These are phyloP conservation scores for Naegleria gruberi DNA, from an alignment of 208 protist species.

Conservation along the genomic window DNA sequence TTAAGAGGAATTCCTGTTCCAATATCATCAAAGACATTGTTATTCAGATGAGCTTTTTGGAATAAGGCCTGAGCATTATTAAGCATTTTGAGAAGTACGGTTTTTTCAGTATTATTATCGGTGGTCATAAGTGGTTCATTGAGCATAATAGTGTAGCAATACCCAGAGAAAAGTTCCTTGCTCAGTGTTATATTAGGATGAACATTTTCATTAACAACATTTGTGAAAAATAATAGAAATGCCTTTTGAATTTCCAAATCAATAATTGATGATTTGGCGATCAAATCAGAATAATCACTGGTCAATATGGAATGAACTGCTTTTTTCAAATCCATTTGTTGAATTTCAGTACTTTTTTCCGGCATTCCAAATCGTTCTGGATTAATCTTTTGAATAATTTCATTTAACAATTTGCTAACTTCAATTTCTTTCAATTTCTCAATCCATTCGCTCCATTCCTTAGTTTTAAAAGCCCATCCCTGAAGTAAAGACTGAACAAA, in stretches of 20 bases:
- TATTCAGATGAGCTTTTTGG: background rate
- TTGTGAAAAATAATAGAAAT: background rate
- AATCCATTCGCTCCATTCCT: background rate
- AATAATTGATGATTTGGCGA: background rate
- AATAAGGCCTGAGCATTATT: background rate
- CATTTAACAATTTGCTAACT: too few relatives aligned
- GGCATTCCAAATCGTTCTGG: too few relatives aligned
- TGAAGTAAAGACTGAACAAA: background rate
- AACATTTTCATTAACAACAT: background rate
- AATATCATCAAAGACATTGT: background rate
- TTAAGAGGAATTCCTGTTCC: background rate
- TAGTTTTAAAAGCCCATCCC: background rate
- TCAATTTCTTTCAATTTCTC: background rate
- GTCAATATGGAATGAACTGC: background rate
- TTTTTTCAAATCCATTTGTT: background rate
- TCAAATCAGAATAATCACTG: background rate
- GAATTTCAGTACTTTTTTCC: background rate
- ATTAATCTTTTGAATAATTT: too few relatives aligned
- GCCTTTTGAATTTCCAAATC: background rate
- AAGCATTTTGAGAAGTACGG: background rate
- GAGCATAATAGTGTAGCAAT: background rate
- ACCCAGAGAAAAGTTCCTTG: background rate
- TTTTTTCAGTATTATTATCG: background rate
- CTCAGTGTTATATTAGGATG: background rate
- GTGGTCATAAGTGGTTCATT: background rate